Base-by-base conservation (phyloP, 2,329 filamentous ascomycete species). In the Aspergillus niger region DNA sequence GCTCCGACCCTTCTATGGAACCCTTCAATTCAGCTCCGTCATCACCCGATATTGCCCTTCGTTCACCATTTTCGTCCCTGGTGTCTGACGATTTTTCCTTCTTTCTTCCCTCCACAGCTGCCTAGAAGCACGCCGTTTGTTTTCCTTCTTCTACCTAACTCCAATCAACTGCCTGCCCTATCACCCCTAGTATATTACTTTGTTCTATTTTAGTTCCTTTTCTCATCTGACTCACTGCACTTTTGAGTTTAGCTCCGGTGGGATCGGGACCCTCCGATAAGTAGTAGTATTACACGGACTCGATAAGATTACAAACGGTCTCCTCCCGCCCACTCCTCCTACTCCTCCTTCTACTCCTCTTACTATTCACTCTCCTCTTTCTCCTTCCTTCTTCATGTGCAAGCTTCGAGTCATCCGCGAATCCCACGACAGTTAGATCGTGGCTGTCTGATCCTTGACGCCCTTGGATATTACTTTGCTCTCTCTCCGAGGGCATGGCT, bases 401-500 rank as follows among this genome's bases (percentile, higher is more conserved):
- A 30, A 32, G n/a, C n/a, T 38, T 26, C 41, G 28, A 17, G 44
- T 38, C 44, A 55, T 58, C 55, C 38, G 41, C 50, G 3, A 38
- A 26, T n/a, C 44, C 22, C 20, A 10, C 36, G 26, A 51, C 30
- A 49, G 17, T 15, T 54, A 51, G 30, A 53, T 36, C 36, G 51
- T 28, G 41, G 22, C 24, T n/a, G 5, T 56, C 51, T 38, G 22
- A n/a, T 22, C 36, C 41, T 61, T 61, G 52, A 55, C 56, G 51
- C 49, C 41, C 50, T 24, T 41, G n/a, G 22, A 26, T 38, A 32
- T 8, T 26, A 57, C 60, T 54, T 54, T 54, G 60, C 56, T 59
- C 63, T 61, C 63, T 68, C 67, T 69, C 66, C 54, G 68, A 67
- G 73, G 70, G 72, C 71, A 78, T 78, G 76, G 76, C 75, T 61